phyloP scores from a whole-genome alignment of 805 yeast species.

The Yamadazyma sp. region DNA sequence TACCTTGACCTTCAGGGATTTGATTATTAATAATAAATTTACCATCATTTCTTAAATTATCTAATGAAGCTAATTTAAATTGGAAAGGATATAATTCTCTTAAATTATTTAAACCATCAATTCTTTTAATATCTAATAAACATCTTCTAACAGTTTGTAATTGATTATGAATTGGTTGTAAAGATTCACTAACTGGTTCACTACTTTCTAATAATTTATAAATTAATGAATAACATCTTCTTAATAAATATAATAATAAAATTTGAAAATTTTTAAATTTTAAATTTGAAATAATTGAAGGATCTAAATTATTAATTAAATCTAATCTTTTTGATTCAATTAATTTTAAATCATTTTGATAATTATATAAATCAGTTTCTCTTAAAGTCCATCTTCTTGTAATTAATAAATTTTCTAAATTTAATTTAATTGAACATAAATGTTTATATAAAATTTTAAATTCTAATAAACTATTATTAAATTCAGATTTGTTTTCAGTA shows the following conservation, averaged over 20 bases:
- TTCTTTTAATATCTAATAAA: slow-evolving; percentile 80
- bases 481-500: slow-evolving; percentile 11
- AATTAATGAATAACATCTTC: slow-evolving; percentile 88
- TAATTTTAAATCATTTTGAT: slow-evolving; percentile 68
- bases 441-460: slow-evolving; percentile 49
- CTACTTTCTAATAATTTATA: slow-evolving; percentile 86
- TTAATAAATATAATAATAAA: slow-evolving; percentile 68
- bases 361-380: slow-evolving; percentile 87
- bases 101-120: slow-evolving; percentile 85
- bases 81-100: slow-evolving; percentile 96
- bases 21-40: slow-evolving; percentile 84
- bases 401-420: slow-evolving; percentile 76
- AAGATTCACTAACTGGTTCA: slow-evolving; percentile 93
- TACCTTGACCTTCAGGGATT: slow-evolving; percentile 97
- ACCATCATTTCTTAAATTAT: slow-evolving; percentile 84
- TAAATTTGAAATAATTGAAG: slow-evolving; percentile 19
- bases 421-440: slow-evolving; percentile 62
- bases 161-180: slow-evolving; percentile 93
- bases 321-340: slow-evolving; percentile 71
- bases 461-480: slow-evolving; percentile 14
- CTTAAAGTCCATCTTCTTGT: slow-evolving; percentile 98
- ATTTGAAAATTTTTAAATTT: slow-evolving; percentile 34
- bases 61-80: slow-evolving; percentile 87
- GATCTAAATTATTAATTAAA: slow-evolving; percentile 25
- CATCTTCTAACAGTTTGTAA: slow-evolving; percentile 88